Base-by-base conservation (phyloP, 2,329 filamentous ascomycete genomes). In the Talaromyces sp. region DNA sequence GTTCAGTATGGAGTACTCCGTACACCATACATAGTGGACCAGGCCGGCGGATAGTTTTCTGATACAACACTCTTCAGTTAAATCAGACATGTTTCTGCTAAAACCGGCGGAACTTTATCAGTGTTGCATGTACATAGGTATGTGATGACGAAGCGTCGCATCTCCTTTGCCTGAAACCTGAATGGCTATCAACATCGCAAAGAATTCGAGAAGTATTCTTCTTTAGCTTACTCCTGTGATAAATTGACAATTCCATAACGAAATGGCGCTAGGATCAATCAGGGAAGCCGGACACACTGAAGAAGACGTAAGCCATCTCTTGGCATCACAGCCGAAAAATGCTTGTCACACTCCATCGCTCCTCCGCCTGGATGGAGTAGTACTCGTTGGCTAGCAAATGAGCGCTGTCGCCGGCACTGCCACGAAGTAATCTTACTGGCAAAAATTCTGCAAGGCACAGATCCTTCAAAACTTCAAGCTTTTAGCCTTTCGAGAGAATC, bases 291-390 rank as follows among this genome's bases (percentile, higher is more conserved):
- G n/a, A 15, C 31, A 27, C 22, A 29, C 40, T 31, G 38, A 51
- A 36, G 5, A 51, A 19, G 40, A 19, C 15, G 60, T 54, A 54
- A 62, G 60, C 60, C 13, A 47, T n/a, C 10, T 54, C 60, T 62
- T 62, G 60, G 61, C 49, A 63, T 40, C 31, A 25, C 54, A 58
- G 56, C 36, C 19, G 25, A 38, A 58, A 45, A 59, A 59, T 59
- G 38, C 27, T n/a, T 59, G 36, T 38, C 56, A 58, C 34, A 43
- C 40, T n/a, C n/a, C n/a, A n/a, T n/a, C n/a, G n/a, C n/a, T n/a
- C n/a, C n/a, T n/a, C n/a, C n/a, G n/a, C n/a, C n/a, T n/a, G n/a
- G n/a, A n/a, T n/a, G n/a, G n/a, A n/a, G n/a, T n/a, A n/a, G n/a
- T n/a, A n/a, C n/a, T n/a, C n/a, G 43, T 45, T 11, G 8, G 3